Evolutionary conservation across 805 yeast genomes (phyloP), one percentile per base, ranked within the genome.

Genomic region (Sugiyamaella americana): DNA sequence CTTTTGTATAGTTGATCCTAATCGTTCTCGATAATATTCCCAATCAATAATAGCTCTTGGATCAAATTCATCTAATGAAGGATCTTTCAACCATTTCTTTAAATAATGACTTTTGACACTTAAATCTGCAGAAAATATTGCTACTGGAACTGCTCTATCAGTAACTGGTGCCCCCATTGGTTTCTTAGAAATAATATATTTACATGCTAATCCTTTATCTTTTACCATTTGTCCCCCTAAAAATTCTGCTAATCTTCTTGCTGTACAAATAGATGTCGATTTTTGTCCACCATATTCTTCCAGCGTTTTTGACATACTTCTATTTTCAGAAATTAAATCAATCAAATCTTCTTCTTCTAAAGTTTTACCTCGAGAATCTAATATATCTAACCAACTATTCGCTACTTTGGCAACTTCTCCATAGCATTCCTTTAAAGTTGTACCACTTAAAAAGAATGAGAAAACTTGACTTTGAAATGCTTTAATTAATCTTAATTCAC

Each of bases 161-260:
- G 98, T 87, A 24, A 89, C 89, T 0, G 98, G 96, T 1, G 95
- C 83, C 37, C 82, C 83, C 18, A 74, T 58, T 1, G 99, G 98
- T 53, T 77, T 79, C 41, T 79, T 78, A 51, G 96, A 82, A 53
- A 93, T 89, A 63, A 93, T 82, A 67, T 87, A 93, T 64, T 87
- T 88, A 67, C 96, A 91, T 4, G 95, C 96, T 50, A 93, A 75
- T 51, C 98, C 98, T 50, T 89, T 88, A 65, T 88, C 98, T 58
- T 87, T 89, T 2, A 88, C 94, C 95, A 91, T 91, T 56, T 88
- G 96, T 52, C 83, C 88, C 11, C 98, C 98, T 55, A 93, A 72
- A 61, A 93, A 91, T 56, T 93, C 97, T 49, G 96, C 96, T 44
- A 93, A 70, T 58, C 99, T 75, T 53, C 75, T 80, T 0, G 98